Percentiles rank a stretch among this genome's conserved stretches.
Conservation (phyloP, 371 early-diverging fungal species). For the Batrachochytrium dendrobatidis region DNA sequence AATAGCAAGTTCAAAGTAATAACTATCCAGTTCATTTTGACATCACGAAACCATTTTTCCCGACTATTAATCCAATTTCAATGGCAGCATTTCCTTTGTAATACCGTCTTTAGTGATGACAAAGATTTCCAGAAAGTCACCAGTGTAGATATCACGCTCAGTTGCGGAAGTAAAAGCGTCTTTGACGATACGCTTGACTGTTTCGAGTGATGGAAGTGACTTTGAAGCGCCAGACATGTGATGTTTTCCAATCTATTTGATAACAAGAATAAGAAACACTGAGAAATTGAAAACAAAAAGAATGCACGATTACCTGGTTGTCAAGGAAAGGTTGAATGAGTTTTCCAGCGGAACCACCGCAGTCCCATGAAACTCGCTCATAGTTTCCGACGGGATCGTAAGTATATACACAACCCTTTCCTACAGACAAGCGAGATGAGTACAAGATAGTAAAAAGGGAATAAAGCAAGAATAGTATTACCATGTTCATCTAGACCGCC, state of each 20-base stretch:
- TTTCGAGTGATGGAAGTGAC: conserved; percentile 44
- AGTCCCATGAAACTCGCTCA: conserved; percentile 72
- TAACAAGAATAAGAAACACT: not conserved
- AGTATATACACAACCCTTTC: conserved; percentile 83
- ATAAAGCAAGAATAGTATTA: conserved; percentile 9
- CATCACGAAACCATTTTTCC: too few relatives aligned
- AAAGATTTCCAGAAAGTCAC: conserved; percentile 94
- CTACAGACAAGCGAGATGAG: conserved; percentile 19
- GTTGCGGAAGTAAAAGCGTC: conserved; percentile 98
- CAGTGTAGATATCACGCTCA: conserved; percentile 99
- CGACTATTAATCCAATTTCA: too few relatives aligned
- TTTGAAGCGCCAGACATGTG: conserved; percentile 6
- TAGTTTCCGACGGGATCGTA: conserved; percentile 97
- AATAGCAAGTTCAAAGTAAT: too few relatives aligned
- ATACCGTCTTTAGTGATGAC: conserved; percentile 79
- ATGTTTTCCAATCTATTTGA: not conserved
- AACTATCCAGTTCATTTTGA: too few relatives aligned
- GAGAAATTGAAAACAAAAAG: not conserved
- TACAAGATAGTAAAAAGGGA: not conserved
- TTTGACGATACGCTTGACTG: conserved; percentile 75
- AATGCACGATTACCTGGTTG: conserved; percentile 67
- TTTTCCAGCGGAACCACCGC: conserved; percentile 84
- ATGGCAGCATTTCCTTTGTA: not conserved
- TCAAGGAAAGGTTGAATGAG: conserved; percentile 99
- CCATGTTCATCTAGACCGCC: conserved; percentile 91